A percentile compares a stretch with the other conserved stretches of the same genome.
Evolutionary conservation across 768 basidiomycete genomes (phyloP).

Genomic region (Amanita inopinata): DNA sequence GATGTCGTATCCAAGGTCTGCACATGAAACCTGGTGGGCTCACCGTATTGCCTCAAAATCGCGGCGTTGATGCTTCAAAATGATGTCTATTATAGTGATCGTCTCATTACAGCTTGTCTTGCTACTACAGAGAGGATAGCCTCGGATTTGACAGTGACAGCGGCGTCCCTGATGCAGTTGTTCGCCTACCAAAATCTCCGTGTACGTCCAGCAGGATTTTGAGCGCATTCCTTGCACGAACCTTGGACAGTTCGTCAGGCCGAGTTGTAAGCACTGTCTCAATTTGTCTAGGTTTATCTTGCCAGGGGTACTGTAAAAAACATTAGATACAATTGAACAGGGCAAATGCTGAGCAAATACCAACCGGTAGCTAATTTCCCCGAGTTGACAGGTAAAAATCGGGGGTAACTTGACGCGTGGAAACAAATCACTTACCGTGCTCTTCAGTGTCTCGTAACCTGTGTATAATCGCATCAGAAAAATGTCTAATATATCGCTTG

Average conservation of each 20-base stretch:
- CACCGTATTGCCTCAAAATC: no score
- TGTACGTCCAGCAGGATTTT: slow-evolving; percentile 86
- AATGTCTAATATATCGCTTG: no score
- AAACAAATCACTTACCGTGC: slow-evolving; percentile 24
- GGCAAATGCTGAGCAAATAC: slow-evolving; percentile 21
- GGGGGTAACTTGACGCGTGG: slow-evolving; percentile 1
- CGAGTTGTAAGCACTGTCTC: slow-evolving; percentile 63
- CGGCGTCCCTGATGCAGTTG: slow-evolving; percentile 29
- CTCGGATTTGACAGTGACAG: slow-evolving; percentile 31
- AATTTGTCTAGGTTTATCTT: slow-evolving; percentile 53
- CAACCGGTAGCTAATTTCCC: slow-evolving; percentile 35
- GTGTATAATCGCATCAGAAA: background rate
- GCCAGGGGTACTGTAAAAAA: slow-evolving; percentile 68
- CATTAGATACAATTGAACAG: slow-evolving; percentile 15
- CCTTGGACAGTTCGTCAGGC: slow-evolving; percentile 75
- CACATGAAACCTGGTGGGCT: no score
- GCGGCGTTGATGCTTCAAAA: no score
- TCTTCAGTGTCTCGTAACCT: slow-evolving; percentile 41
- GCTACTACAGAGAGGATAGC: no score
- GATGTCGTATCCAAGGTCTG: slow-evolving; percentile 13
- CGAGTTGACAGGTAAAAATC: background rate
- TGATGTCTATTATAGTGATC: slow-evolving; percentile 13
- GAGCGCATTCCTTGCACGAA: slow-evolving; percentile 90
- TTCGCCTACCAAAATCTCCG: slow-evolving; percentile 73
- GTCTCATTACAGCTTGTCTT: no score